Percentiles rank a stretch among this genome's conserved stretches.
Evolutionary conservation across 495 filamentous ascomycete species (phyloP).

Genomic region (Chaetomium tenue): DNA sequence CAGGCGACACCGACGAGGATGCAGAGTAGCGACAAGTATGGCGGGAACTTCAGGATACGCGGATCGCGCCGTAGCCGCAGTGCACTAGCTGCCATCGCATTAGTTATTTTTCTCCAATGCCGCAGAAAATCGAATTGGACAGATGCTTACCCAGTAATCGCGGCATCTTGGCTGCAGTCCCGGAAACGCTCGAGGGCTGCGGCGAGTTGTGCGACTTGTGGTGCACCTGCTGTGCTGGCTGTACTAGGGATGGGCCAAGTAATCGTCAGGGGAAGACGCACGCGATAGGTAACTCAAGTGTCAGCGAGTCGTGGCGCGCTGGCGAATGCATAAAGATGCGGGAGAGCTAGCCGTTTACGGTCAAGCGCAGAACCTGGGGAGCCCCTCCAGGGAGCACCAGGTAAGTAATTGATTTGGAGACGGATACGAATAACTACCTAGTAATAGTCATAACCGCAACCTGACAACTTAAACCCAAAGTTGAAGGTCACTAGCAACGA

Average conservation of each 20-base stretch:
- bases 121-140: neutral
- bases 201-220: neutral
- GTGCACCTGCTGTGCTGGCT: neutral
- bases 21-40: conserved; percentile 82
- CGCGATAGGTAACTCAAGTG: conserved; percentile 4
- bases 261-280: conserved; percentile 13
- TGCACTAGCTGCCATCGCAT: conserved; percentile 42
- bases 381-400: neutral
- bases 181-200: conserved; percentile 5
- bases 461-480: no score
- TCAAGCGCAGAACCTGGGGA: neutral
- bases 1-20: conserved; percentile 85
- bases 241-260: neutral
- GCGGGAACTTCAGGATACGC: conserved; percentile 68
- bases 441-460: no score
- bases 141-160: conserved; percentile 33
- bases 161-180: conserved; percentile 42
- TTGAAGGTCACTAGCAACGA: no score
- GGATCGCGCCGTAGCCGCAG: conserved; percentile 62
- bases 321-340: conserved; percentile 20
- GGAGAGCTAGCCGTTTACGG: conserved; percentile 19
- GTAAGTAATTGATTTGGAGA: no score
- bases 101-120: conserved; percentile 8
- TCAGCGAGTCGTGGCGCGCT: conserved; percentile 11
- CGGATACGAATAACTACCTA: no score